Base-by-base conservation (phyloP, 2,329 filamentous ascomycete genomes). In the Drechslera avenae region DNA sequence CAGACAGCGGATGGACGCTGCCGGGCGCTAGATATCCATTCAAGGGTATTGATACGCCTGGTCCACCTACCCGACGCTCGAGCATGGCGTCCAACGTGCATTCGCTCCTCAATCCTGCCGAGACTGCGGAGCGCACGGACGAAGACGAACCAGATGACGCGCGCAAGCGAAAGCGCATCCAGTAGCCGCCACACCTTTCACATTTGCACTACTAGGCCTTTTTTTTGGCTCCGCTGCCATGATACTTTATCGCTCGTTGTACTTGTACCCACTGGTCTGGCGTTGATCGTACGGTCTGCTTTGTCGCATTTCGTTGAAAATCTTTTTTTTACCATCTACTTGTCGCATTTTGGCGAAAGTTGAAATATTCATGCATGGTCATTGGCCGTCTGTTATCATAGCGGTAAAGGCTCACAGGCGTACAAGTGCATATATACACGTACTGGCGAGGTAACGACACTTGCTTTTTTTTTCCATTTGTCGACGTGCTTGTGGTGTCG, bases 71-170 rank as follows among this genome's bases (percentile, higher is more conserved):
- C 6, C 76, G 86, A 46, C 79, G 86, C 53, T 86, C 84, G 19
- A 88, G 86, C 64, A 88, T 89, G 86, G 86, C 86, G 5, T 87
- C 85, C 59, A 88, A 86, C 60, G 83, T 87, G 17, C 84, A 87
- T 67, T 85, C 81, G 5, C 71, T 89, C 18, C 77, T 89, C 1
- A 89, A 89, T 59, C 86, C 86, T 5, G 84, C 86, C 12, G 85
- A 87, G 59, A 88, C 86, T 1, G 83, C 82, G 2, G 86, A 88
- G 69, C 73, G 84, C 51, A 82, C 83, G 16, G 85, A 86, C 37
- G 85, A 87, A 66, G 85, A 88, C 50, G 79, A 85, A 50, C 76
- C 79, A 18, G 77, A 79, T 40, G 83, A 86, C 16, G 84, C 86
- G 51, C 77, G 85, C 53, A 87, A 86, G 74, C 77, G 84, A 58